Conservation (phyloP, 345 rosid species). For the Mangifera indica region DNA sequence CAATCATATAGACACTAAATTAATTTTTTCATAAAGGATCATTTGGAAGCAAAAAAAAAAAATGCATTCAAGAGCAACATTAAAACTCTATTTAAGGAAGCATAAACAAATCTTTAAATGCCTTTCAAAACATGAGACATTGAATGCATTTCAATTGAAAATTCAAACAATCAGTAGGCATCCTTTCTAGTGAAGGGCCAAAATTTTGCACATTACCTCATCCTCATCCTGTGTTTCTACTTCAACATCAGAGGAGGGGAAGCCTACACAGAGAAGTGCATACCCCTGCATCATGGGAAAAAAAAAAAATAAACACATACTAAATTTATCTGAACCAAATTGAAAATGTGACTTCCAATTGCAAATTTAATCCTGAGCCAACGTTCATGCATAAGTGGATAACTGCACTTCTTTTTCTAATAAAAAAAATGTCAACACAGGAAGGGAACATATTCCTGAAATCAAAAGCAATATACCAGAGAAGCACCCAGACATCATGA, state of each 20-base stretch:
- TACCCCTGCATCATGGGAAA: slow-evolving; percentile 57
- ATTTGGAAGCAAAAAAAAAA: background rate
- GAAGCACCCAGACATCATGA: no score
- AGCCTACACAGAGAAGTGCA: slow-evolving; percentile 93
- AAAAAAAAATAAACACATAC: background rate
- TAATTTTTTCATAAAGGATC: background rate
- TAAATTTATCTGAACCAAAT: background rate
- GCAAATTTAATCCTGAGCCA: background rate
- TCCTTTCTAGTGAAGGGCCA: slow-evolving; percentile 14
- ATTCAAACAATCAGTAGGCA: background rate
- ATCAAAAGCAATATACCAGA: no score
- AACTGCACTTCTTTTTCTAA: background rate
- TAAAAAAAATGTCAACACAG: no score
- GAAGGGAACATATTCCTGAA: background rate
- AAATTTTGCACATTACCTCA: slow-evolving; percentile 54
- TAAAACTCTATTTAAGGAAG: slow-evolving; percentile 2
- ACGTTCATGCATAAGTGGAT: background rate
- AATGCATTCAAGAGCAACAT: background rate
- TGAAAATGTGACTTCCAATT: background rate
- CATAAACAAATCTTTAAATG: background rate
- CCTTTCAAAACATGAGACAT: background rate
- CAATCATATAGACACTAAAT: background rate
- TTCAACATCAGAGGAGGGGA: slow-evolving; percentile 80
- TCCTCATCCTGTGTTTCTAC: slow-evolving; percentile 96
- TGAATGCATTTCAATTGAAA: background rate